phyloP scores from a whole-genome alignment of 202 grass and related monocot genomes.

The Dendrocalamus latiflorus region DNA sequence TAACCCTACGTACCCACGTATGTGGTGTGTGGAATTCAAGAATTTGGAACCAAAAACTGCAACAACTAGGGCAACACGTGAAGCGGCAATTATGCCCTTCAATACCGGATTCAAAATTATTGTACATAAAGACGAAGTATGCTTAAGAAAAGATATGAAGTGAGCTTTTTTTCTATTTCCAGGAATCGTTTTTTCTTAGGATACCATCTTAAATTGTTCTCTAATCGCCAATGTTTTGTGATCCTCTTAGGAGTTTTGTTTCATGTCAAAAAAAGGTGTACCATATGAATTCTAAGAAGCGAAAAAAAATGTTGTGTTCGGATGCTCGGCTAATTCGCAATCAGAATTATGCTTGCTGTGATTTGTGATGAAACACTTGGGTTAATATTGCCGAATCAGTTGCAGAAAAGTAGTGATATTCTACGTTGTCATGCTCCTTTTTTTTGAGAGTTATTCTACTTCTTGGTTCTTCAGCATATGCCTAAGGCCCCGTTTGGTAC shows the following conservation, averaged over 20 bases:
- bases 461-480: not conserved
- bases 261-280: not conserved
- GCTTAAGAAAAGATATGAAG: no score
- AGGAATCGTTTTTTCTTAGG: no score
- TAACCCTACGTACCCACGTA: no score
- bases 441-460: not conserved
- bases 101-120: no score
- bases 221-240: not conserved
- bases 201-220: no score
- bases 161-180: no score
- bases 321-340: not conserved
- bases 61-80: no score
- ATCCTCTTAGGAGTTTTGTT: not conserved
- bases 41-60: no score
- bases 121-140: no score
- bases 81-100: no score
- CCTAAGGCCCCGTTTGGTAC: no score
- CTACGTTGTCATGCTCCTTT: not conserved
- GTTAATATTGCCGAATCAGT: not conserved
- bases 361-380: not conserved
- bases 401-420: not conserved
- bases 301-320: not conserved
- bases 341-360: not conserved
- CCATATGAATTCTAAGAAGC: not conserved
- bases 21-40: no score